phyloP scores from a whole-genome alignment of 2,329 filamentous ascomycete species.

The Sporothrix brunneoviolacea region DNA sequence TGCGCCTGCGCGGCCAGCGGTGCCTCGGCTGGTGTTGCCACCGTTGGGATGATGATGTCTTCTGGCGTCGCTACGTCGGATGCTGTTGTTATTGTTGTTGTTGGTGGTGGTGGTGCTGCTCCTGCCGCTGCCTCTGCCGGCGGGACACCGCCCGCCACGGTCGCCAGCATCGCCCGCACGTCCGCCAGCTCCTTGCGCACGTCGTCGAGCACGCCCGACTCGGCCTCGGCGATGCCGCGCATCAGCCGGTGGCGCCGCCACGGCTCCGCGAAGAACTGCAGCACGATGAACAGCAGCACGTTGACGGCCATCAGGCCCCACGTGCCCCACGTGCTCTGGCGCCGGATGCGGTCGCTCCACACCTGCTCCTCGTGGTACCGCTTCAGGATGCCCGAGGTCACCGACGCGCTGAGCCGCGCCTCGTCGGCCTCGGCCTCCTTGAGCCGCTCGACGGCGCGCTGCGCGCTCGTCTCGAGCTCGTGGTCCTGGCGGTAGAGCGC shows the following conservation, averaged over 20 bases:
- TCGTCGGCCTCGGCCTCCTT: constrained; percentile 71
- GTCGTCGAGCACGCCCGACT: constrained; percentile 51
- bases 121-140: too few species aligned
- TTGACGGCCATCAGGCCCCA: constrained; percentile 98
- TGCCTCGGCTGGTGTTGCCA: too few species aligned
- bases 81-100: too few species aligned
- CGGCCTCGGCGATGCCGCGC: constrained; percentile 72
- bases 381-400: constrained; percentile 78
- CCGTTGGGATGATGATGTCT: neutral
- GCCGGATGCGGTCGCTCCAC: constrained; percentile 94
- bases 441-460: constrained; percentile 63
- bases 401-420: constrained; percentile 65
- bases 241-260: constrained; percentile 81
- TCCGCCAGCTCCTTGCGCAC: constrained; percentile 37
- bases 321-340: constrained; percentile 97
- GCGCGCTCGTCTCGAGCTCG: constrained; percentile 80
- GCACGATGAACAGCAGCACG: constrained; percentile 76
- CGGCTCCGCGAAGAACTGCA: constrained; percentile 86
- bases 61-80: too few species aligned
- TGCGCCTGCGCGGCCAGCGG: too few species aligned
- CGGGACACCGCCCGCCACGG: too few species aligned
- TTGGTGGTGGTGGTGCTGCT: too few species aligned
- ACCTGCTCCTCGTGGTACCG: constrained; percentile 99
- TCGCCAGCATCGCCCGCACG: constrained; percentile 25
- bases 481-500: constrained; percentile 87